Evolutionary conservation across 768 basidiomycete species (phyloP).

Genomic region (Phylloporus arenicola): DNA sequence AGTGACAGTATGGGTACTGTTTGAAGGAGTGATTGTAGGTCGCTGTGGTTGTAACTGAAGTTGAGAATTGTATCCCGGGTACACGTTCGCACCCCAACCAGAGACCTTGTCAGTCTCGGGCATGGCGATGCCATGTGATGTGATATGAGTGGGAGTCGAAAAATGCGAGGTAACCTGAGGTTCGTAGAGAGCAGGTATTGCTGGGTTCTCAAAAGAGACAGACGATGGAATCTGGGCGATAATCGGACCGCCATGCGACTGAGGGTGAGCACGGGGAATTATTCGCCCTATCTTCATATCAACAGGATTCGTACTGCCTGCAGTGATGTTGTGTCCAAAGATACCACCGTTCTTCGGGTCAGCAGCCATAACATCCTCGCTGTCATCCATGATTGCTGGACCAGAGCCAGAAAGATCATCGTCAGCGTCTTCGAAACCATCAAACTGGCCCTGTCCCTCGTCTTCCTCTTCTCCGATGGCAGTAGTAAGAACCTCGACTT

Average conservation of each 20-base stretch:
- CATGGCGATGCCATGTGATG: constrained; percentile 17
- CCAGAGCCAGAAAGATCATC: constrained; percentile 32
- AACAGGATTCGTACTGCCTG: constrained; percentile 30
- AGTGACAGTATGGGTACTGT: constrained; percentile 33
- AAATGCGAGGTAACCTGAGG: constrained; percentile 32
- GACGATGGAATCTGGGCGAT: constrained; percentile 40
- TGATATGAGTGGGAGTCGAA: constrained; percentile 14
- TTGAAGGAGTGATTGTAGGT: constrained; percentile 40
- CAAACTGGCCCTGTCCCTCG: constrained; percentile 36
- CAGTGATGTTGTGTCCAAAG: constrained; percentile 26
- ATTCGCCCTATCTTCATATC: constrained; percentile 24
- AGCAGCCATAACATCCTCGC: constrained; percentile 27
- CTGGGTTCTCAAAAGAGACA: constrained; percentile 50
- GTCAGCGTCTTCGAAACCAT: constrained; percentile 38
- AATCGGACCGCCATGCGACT: constrained; percentile 35
- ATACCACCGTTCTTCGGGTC: constrained; percentile 29
- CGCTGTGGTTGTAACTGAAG: constrained; percentile 31
- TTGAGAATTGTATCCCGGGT: constrained; percentile 22
- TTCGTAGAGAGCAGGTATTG: constrained; percentile 42
- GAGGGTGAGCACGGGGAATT: constrained; percentile 18
- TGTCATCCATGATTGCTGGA: constrained; percentile 25
- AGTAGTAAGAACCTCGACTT: constrained; percentile 57
- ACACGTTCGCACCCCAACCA: constrained; percentile 29
- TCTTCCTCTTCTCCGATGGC: constrained; percentile 55
- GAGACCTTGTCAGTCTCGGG: constrained; percentile 26